Evolutionary conservation across 192 early-diverging fungal species (phyloP), one percentile per base, ranked within the genome.

Genomic region (Entrophospora sp.): DNA sequence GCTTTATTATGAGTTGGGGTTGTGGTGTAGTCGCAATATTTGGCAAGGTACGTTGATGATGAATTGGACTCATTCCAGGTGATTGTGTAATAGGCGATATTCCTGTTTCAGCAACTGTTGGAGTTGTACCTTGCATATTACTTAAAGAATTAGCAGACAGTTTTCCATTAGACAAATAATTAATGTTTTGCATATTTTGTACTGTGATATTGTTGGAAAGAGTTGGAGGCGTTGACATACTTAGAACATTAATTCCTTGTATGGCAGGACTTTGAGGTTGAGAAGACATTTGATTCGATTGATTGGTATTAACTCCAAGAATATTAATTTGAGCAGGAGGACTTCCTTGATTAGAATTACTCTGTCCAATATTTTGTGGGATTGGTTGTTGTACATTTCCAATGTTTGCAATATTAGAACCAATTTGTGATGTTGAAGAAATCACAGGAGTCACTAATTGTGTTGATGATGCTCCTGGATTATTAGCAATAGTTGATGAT

Each of bases 381-480:
- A 55, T 71, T 20, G 62, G 49, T 13, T 68, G 70, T 40, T 71
- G 68, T 5, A 36, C 66, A 55, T 64, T 68, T 34, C 66, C 67
- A 32, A 51, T 46, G n/a, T n/a, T n/a, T n/a, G n/a, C n/a, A n/a
- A n/a, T n/a, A n/a, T n/a, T n/a, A n/a, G n/a, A n/a, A n/a, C n/a
- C n/a, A n/a, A n/a, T n/a, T n/a, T n/a, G n/a, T n/a, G n/a, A n/a
- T n/a, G n/a, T n/a, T n/a, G n/a, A n/a, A 16, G 42, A 51, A 7
- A 42, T 43, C 4, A 43, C n/a, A 35, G 10, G 7, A 22, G 38
- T 36, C 37, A 18, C 34, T 34, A 46, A 37, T 59, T 27, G 69
- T 7, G 51, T 14, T 20, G 27, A 43, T 57, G 51, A 16, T 44
- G 73, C 64, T 20, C 63, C 73, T n/a, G 73, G 63, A 1, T 70